Evolutionary conservation across 1,284 basidiomycete species (phyloP), one percentile per base, ranked within the genome.

Genomic region (Retiboletus flavoniger): DNA sequence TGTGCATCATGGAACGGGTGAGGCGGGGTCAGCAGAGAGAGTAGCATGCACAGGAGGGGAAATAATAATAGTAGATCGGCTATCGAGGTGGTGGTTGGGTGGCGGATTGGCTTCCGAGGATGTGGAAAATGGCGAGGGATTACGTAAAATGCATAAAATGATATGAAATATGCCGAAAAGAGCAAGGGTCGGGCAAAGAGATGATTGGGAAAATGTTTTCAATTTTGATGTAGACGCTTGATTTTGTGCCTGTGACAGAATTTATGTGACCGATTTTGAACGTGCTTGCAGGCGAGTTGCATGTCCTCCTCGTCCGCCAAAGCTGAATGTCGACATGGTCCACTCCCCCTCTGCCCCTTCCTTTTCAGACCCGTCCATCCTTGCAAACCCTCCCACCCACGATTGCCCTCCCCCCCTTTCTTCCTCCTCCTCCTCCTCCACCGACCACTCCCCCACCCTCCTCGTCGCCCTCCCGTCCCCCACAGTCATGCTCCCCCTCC

Each of bases 231-330:
- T 57, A 61, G 53, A 51, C 61, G 65, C 41, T 51, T 53, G 50
- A 57, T 56, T 52, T 51, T 54, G 71, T 69, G 66, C 67, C 70
- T 72, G 67, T 69, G 71, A 72, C 71, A 69, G 57, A 72, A 69
- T 70, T 64, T 59, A 63, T 71, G 59, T 65, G 64, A 68, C 55
- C 48, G 26, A 60, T 56, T 50, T 58, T 45, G 56, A 47, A 31
- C 48, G 38, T 53, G 54, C 63, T 61, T 51, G 54, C 63, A 65
- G 57, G 50, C 52, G 46, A 58, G 39, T 60, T 61, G 60, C 66
- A 57, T 57, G 66, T 66, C 56, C 53, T 53, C 49, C 42, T 53
- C 58, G 34, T 65, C 59, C 45, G 41, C 21, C 28, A 28, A 31
- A 35, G 31, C 17, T 24, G 10, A 3, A 39, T 39, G 36, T 9